phyloP scores from a whole-genome alignment of 257 asterid genomes.

The Lavandula angustifolia region DNA sequence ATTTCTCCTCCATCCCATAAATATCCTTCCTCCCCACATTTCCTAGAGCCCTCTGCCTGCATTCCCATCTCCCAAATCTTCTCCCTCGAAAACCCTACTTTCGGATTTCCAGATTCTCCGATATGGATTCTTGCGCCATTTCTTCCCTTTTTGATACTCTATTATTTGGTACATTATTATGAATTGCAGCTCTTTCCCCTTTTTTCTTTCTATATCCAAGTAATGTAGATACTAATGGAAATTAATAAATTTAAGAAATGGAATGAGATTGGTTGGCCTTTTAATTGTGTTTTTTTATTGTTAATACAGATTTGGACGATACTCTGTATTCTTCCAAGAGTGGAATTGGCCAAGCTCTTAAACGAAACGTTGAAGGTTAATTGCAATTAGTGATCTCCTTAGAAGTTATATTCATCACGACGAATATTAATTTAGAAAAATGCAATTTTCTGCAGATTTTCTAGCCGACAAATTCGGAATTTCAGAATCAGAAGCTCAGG shows the following conservation, averaged over 20 bases:
- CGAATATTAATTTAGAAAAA: too few relatives aligned
- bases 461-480: conserved; percentile 70
- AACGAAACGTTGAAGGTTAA: conserved; percentile 77
- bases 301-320: conserved; percentile 78
- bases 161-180: conserved; percentile 45
- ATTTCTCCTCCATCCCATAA: conserved; percentile 28
- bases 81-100: background rate
- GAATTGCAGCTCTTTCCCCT: background rate
- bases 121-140: conserved; percentile 39
- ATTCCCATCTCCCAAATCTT: background rate
- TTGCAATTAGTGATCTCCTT: background rate
- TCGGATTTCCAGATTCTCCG: background rate
- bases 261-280: background rate
- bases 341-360: conserved; percentile 78
- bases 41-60: conserved; percentile 18
- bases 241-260: background rate
- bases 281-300: background rate
- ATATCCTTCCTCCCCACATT: conserved; percentile 17
- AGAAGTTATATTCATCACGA: background rate
- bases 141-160: conserved; percentile 45
- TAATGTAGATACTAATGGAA: background rate
- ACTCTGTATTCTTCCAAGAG: conserved; percentile 72
- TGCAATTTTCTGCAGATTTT: conserved; percentile 44
- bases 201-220: background rate
- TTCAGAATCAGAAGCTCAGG: conserved; percentile 58